Evolutionary conservation across 331 rosid species (phyloP), one percentile per base, ranked within the genome.

Genomic region (Quercus tomentella): DNA sequence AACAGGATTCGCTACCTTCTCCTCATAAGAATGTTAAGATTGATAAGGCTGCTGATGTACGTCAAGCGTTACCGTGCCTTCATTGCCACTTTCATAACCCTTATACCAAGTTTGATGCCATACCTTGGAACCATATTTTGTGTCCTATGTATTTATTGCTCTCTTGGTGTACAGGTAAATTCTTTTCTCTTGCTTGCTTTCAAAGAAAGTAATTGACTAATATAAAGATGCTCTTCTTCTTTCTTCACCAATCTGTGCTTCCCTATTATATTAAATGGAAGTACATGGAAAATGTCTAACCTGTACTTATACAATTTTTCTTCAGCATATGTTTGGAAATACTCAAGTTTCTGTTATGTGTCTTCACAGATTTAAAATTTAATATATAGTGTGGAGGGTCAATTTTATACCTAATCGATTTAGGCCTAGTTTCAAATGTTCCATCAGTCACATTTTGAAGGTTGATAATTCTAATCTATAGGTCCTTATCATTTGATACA

Each of bases 51-150:
- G 74, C 92, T 95, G 83, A 91, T 95, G 96, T 26, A 95, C 76
- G 96, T 95, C 77, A 20, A 82, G 87, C 92, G 87, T 67, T 95
- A 86, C 84, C 91, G 96, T 78, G 97, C 94, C 37, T 95, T 95
- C 86, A 86, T 95, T 68, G 98, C 98, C 33, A 95, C 99, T 43
- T 95, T 95, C 82, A 82, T 95, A 77, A 85, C 96, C 45, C 99
- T 95, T 79, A 89, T 95, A 79, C 99, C 99, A 25, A 95, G 99
- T 84, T 85, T 95, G 89, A 95, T 93, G 99, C 99, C 99, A n/a
- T 95, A 93, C 85, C 88, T 95, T 10, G 99, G 99, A 79, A 93
- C 92, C 82, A 89, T 95, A 84, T 93, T 95, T 87, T 93, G 94
- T 81, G 74, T 90, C 78, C 79, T 93, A 4, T 91, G 97, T 77